These are phyloP conservation scores for Dispira parvispora DNA, from an alignment of 192 early-diverging fungal genomes.

Conservation along the genomic window DNA sequence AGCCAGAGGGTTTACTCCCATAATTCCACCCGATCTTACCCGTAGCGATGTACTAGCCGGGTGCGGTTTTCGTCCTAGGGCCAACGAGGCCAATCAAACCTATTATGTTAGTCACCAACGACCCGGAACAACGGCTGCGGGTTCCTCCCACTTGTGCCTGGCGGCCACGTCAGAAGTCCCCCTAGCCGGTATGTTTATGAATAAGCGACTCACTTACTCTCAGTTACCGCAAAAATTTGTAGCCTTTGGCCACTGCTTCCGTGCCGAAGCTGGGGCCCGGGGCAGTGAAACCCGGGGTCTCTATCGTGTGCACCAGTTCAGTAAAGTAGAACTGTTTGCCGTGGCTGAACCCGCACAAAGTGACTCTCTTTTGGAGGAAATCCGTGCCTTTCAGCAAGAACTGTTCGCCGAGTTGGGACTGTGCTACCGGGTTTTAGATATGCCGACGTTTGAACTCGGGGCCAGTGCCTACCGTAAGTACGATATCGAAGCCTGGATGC, in stretches of 20 bases:
- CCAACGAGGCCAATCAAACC: conserved; percentile 65
- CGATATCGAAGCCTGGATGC: conserved; percentile 98
- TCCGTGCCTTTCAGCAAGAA: conserved; percentile 51
- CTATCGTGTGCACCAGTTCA: conserved; percentile 90
- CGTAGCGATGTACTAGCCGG: conserved; percentile 61
- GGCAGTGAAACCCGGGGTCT: conserved; percentile 70
- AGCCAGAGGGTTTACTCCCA: conserved; percentile 51
- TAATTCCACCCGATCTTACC: conserved; percentile 70
- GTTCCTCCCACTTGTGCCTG: conserved; percentile 34
- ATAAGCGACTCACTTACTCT: conserved; percentile 35
- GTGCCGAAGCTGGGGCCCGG: conserved; percentile 78
- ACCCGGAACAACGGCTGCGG: conserved; percentile 11
- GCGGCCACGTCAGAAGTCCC: conserved; percentile 87
- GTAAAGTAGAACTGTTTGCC: conserved; percentile 82
- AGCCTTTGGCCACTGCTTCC: conserved; percentile 72
- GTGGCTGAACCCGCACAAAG: conserved; percentile 45
- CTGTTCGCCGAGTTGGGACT: conserved; percentile 67
- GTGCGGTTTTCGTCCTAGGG: conserved; percentile 79
- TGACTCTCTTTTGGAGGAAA: conserved; percentile 48
- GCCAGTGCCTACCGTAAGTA: conserved; percentile 80
- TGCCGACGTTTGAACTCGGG: conserved; percentile 86
- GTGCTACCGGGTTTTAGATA: conserved; percentile 60
- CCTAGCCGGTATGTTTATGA: conserved; percentile 65
- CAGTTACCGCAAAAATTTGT: conserved; percentile 58
- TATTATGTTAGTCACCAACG: conserved; percentile 45